Percentiles rank a stretch among this genome's conserved stretches.
These are phyloP conservation scores for Cudoniella acicularis DNA, from an alignment of 495 filamentous ascomycete genomes.

Conservation along the genomic window DNA sequence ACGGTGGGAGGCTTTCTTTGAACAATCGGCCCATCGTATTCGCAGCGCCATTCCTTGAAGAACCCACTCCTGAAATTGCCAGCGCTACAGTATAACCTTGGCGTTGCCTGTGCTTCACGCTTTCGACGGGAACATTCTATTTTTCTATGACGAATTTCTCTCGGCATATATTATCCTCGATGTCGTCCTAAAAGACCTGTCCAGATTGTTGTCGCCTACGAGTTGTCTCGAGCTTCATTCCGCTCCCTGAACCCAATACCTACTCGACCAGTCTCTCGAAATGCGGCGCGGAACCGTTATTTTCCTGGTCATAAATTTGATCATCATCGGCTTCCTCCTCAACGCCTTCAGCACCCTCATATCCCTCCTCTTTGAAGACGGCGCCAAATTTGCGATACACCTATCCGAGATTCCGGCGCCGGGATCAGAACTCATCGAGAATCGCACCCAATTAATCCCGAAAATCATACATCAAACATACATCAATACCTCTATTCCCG, in stretches of 20 bases:
- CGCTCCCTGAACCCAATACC: not conserved
- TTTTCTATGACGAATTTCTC: not conserved
- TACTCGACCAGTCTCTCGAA: slow-evolving; percentile 33
- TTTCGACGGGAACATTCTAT: not conserved
- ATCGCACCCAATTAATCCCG: slow-evolving; percentile 54
- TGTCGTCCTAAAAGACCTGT: not conserved
- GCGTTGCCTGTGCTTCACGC: not conserved
- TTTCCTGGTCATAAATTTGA: slow-evolving; percentile 58
- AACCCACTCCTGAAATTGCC: not conserved
- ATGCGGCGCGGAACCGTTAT: slow-evolving; percentile 63
- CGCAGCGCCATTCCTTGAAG: not conserved
- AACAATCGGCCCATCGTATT: not conserved
- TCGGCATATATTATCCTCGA: not conserved
- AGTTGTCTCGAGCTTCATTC: not conserved
- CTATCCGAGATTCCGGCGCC: slow-evolving; percentile 60
- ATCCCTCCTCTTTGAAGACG: slow-evolving; percentile 64
- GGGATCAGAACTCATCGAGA: slow-evolving; percentile 47
- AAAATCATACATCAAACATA: slow-evolving; percentile 91
- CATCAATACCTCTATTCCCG: slow-evolving; percentile 59
- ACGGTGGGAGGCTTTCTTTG: not conserved
- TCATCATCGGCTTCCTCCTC: slow-evolving; percentile 55
- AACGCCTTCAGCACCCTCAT: slow-evolving; percentile 62
- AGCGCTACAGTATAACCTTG: not conserved
- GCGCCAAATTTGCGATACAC: slow-evolving; percentile 59
- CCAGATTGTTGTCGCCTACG: not conserved